Evolutionary conservation across 352 stramenopile species (phyloP), one percentile per base, ranked within the genome.

Genomic region (Pythium dissotocum): DNA sequence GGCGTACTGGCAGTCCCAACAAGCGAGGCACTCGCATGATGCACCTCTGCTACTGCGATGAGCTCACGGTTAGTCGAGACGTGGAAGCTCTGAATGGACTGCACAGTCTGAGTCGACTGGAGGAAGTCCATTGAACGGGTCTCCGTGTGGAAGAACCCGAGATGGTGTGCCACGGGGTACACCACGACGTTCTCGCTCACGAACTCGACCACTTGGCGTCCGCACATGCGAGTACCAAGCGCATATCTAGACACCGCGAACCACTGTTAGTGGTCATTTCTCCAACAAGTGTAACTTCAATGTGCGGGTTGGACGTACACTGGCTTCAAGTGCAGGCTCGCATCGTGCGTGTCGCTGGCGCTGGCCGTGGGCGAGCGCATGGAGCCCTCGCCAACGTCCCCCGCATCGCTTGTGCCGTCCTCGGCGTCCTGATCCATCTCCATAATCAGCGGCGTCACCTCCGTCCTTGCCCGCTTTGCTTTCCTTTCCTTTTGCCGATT

Each of bases 101-200:
- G 83, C 32, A 85, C 69, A 12, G 71, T 69, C 1, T 78, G 75
- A 53, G 87, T 78, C 18, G 82, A 76, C 53, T 93, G 78, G 24
- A 95, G 71, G 36, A 94, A 95, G 30, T 91, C 85, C 85, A 95
- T 93, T 6, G 30, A 44, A 6, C 71, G 74, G 18, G 30, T 80
- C 49, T 92, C 87, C 0, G 86, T 66, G 55, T 93, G 78, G 66
- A 87, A 88, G 14, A 93, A 63, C 2, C 56, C 72, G 35, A 93
- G 70, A 58, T 93, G 83, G 48, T 93, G 82, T 0, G 76, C 87
- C 1, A 82, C 82, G 0, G 87, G 83, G 48, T 91, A 93, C 51
- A 90, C 78, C 6, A 92, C 74, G 6, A 76, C 59, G 21, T 58
- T 75, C 28, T 94, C 87, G 38, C 58, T 77, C 10, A 83, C 61